Conservation (phyloP, 2,329 filamentous ascomycete species). For the Taxawa tesnikishii region DNA sequence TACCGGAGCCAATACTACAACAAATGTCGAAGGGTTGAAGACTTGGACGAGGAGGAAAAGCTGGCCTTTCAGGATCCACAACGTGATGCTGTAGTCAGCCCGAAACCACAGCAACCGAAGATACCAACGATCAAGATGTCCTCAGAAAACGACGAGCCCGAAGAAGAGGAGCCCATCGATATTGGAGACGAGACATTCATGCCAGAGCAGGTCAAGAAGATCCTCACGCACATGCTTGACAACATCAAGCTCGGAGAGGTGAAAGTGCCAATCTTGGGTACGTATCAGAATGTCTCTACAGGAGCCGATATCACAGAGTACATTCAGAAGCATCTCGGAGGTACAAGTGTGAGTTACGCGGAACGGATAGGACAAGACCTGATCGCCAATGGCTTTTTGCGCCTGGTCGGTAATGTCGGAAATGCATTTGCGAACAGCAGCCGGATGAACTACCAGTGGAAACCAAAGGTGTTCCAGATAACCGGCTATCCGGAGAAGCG, state of each 20-base stretch:
- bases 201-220: conserved; percentile 80
- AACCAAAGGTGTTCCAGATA: conserved; percentile 77
- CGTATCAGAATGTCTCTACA: conserved; percentile 83
- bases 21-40: conserved; percentile 91
- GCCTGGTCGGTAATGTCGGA: conserved; percentile 86
- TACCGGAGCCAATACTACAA: conserved; percentile 96
- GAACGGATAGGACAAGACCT: conserved; percentile 93
- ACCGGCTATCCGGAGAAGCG: conserved; percentile 86
- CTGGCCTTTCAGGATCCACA: conserved; percentile 85
- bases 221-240: conserved; percentile 73
- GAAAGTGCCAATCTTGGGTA: conserved; percentile 91
- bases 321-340: conserved; percentile 75
- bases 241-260: conserved; percentile 79
- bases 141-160: conserved; percentile 45
- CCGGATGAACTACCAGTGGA: conserved; percentile 96
- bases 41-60: conserved; percentile 97
- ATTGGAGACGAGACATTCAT: conserved; percentile 81
- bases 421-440: conserved; percentile 96
- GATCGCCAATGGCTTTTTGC: conserved; percentile 71
- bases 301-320: conserved; percentile 95
- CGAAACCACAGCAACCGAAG: conserved; percentile 36
- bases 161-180: conserved; percentile 75
- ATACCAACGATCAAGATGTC: conserved; percentile 85
- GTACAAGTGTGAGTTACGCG: conserved; percentile 75
- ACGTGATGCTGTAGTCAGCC: conserved; percentile 35